Conservation (phyloP, 306 rosid species). For the Hippophae tibetana region DNA sequence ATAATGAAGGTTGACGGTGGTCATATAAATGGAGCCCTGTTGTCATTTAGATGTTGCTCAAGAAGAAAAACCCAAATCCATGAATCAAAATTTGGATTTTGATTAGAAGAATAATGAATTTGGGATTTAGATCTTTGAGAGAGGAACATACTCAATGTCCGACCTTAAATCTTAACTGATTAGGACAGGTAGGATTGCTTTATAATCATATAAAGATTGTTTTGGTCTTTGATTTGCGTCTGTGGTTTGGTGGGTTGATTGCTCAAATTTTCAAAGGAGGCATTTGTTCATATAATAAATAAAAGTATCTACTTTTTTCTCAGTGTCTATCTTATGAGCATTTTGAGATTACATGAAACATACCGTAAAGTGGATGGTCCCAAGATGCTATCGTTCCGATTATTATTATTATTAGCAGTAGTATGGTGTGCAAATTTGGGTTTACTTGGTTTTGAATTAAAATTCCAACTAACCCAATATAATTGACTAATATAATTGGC, state of each 20-base stretch:
- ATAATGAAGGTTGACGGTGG: slow-evolving; percentile 24
- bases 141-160: slow-evolving; percentile 20
- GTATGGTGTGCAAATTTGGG: no score
- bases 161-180: slow-evolving; percentile 26
- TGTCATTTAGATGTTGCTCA: slow-evolving; percentile 28
- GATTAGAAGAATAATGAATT: slow-evolving; percentile 5
- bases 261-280: not conserved
- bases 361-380: no score
- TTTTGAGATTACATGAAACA: no score
- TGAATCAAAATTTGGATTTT: slow-evolving; percentile 14
- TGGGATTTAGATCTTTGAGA: slow-evolving; percentile 9
- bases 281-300: no score
- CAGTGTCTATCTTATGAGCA: no score
- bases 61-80: slow-evolving; percentile 20
- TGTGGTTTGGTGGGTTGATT: slow-evolving; percentile 5
- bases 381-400: no score
- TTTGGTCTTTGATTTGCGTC: slow-evolving; percentile 8
- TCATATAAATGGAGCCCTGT: slow-evolving; percentile 20
- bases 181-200: slow-evolving; percentile 15
- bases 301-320: no score
- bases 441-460: no score
- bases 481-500: no score
- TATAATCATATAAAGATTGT: slow-evolving; percentile 11
- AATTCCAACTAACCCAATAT: no score
- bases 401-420: no score